These are phyloP conservation scores for Dendrobium officinale DNA, from an alignment of 106 monocot genomes.

Conservation along the genomic window DNA sequence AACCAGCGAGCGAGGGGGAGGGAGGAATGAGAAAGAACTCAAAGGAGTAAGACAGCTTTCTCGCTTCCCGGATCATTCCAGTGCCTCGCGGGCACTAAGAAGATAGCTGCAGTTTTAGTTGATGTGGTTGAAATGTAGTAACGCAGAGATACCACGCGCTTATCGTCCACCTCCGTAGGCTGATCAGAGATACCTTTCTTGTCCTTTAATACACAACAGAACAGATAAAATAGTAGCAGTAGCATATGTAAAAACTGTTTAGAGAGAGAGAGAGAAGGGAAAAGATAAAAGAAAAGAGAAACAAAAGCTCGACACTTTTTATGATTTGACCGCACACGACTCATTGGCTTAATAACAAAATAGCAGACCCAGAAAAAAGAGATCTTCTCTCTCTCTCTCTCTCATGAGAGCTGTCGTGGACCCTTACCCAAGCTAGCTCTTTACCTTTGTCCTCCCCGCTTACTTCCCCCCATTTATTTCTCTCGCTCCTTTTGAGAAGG, in stretches of 20 bases:
- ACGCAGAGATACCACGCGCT: not conserved
- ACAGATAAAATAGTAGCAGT: not conserved
- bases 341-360: no score
- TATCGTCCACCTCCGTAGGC: not conserved
- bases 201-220: not conserved
- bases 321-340: not conserved
- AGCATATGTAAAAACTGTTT: not conserved
- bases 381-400: not conserved
- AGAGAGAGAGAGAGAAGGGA: not conserved
- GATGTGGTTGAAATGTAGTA: not conserved
- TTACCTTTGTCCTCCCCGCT: no score
- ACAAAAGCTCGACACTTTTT: not conserved
- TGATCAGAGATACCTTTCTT: no score
- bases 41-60: slow-evolving; percentile 3
- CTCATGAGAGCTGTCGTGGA: not conserved
- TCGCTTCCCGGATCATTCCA: slow-evolving; percentile 2
- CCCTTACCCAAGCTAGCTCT: not conserved
- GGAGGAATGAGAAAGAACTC: no score
- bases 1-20: slow-evolving; percentile 1
- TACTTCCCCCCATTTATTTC: no score
- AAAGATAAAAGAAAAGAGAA: not conserved
- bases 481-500: no score
- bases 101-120: slow-evolving; percentile 24
- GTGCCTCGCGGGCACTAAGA: slow-evolving; percentile 21
- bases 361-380: not conserved